Evolutionary conservation across 225 moss, liverwort and hornwort genomes (phyloP), one percentile per base, ranked within the genome.

Genomic region (Rhytidiadelphus loreus): DNA sequence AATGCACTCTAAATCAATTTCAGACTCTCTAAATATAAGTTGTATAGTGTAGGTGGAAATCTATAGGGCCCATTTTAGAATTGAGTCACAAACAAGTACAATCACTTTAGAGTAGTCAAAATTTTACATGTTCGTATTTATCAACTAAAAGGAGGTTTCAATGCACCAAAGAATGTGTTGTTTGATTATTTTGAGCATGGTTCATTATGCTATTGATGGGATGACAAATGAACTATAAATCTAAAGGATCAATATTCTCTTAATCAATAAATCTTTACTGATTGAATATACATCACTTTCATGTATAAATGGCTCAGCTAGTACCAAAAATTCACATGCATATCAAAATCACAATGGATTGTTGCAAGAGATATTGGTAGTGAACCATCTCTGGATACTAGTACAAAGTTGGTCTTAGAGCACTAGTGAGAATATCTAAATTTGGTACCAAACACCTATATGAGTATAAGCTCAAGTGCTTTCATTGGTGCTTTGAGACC

Each of bases 251-350:
- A 59, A 59, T 25, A 59, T 59, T 25, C 25, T 59, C 11, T 9
- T 59, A 59, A 59, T 59, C 25, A 59, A 59, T 25, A 59, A 59
- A 9, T 60, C 60, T 26, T 60, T 60, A 17, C 26, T 23, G 12
- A 57, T 80, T 58, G 80, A 48, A 35, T 52, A 8, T 33, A 22
- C 33, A 18, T 58, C 29, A 52, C 50, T 1, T 68, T n/a, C 10
- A 23, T n/a, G 4, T 12, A n/a, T n/a, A 3, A n/a, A n/a, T 68
- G 19, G n/a, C 5, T n/a, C 4, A 17, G 5, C 3, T 24, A 4
- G 52, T 66, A 26, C n/a, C 25, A 35, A 82, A 63, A 33, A 33
- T 53, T 73, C 24, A 21, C 2, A 48, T 11, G 30, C 16, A n/a
- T 59, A 39, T 25, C 48, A 46, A 46, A 46, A 70, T 23, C 41